phyloP scores from a whole-genome alignment of 257 asterid species.

The Parsonsia alboflavescens region DNA sequence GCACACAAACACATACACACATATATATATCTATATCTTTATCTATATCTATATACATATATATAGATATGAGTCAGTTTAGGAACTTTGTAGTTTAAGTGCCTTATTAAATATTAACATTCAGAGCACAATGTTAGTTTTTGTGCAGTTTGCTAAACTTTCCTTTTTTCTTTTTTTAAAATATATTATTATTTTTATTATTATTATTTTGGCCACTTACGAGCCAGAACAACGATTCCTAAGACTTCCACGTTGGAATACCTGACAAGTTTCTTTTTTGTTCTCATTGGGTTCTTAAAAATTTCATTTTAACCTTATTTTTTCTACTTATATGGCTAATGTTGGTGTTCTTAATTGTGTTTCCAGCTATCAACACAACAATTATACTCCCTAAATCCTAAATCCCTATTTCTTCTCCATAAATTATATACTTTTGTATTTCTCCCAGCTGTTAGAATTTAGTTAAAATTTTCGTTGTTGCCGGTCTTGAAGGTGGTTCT shows the following conservation, averaged over 20 bases:
- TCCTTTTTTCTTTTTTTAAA: not conserved
- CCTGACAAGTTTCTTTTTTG: not conserved
- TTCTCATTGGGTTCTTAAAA: not conserved
- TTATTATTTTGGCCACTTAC: not conserved
- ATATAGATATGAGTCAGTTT: not conserved
- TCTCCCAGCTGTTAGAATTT: not conserved
- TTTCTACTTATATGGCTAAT: not conserved
- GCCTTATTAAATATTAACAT: not conserved
- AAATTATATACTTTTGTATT: not conserved
- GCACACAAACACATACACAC: no score
- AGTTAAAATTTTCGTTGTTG: not conserved
- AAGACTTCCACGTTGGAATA: not conserved
- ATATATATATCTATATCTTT: no score
- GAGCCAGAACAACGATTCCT: not conserved
- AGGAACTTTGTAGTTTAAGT: not conserved
- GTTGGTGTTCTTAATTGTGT: not conserved
- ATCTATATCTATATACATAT: no score
- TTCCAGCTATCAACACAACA: not conserved
- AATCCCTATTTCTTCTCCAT: not conserved
- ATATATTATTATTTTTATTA: no score
- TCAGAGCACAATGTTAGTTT: not conserved
- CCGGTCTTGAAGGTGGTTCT: not conserved
- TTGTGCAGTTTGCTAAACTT: not conserved
- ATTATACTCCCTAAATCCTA: not conserved
- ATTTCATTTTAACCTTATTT: not conserved